Percentiles rank a stretch among this genome's conserved stretches.
Evolutionary conservation across 768 basidiomycete species (phyloP).

Genomic region (Agrocybe chaxingu): DNA sequence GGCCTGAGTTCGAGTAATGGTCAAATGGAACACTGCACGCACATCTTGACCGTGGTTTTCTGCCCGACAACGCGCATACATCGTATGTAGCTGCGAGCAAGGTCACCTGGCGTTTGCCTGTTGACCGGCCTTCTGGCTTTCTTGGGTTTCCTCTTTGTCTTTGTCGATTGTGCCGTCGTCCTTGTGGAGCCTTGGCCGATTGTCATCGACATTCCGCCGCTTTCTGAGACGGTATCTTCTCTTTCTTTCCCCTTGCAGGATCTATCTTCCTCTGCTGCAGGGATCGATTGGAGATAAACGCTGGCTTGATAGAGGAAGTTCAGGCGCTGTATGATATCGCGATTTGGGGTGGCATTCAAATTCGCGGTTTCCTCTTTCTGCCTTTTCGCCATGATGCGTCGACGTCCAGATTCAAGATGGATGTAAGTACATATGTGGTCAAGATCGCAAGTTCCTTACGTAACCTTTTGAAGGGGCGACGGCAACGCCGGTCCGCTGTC

Average conservation of each 20-base stretch:
- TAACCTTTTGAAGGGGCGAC: no score
- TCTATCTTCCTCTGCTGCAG: neutral
- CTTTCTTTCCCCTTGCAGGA: conserved; percentile 2
- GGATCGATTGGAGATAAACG: conserved; percentile 48
- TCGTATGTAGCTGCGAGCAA: conserved; percentile 62
- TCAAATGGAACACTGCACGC: conserved; percentile 17
- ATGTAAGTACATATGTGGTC: no score
- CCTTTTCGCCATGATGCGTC: conserved; percentile 62
- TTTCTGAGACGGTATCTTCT: no score
- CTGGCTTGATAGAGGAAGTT: conserved; percentile 87
- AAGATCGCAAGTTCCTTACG: no score
- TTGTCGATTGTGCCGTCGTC: no score
- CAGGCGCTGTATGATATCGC: conserved; percentile 78
- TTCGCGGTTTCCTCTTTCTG: conserved; percentile 56
- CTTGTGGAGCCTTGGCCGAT: no score
- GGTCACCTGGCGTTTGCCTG: conserved; percentile 37
- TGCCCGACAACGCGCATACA: conserved; percentile 70
- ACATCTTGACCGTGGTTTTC: conserved; percentile 81
- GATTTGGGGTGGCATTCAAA: conserved; percentile 55
- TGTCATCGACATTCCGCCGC: no score
- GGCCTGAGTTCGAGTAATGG: neutral
- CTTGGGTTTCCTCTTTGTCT: conserved; percentile 14
- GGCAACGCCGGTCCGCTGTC: no score
- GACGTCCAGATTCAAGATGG: no score
- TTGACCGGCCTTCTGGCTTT: conserved; percentile 19